A percentile compares a stretch with the other conserved stretches of the same genome.
Evolutionary conservation across 1,284 basidiomycete species (phyloP).

Genomic region (Apiotrichum porosum): DNA sequence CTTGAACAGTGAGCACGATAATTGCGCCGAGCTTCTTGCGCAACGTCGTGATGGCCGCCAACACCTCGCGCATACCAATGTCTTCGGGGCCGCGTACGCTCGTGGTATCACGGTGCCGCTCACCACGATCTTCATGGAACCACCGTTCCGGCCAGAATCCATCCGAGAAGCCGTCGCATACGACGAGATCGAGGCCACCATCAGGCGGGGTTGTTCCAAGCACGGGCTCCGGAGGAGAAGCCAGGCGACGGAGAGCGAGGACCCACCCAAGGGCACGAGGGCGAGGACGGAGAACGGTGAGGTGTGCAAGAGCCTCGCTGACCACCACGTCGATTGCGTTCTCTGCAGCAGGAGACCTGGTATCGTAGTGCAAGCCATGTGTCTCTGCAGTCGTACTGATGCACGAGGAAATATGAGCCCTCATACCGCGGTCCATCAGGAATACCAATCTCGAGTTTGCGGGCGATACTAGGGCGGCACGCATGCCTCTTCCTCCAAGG

Average conservation of each 20-base stretch:
- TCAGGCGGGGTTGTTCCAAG: neutral
- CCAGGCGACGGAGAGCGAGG: conserved; percentile 20
- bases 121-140: conserved; percentile 27
- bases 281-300: neutral
- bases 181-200: conserved; percentile 20
- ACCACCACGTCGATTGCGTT: conserved; percentile 9
- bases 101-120: neutral
- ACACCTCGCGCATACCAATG: conserved; percentile 34
- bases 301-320: neutral
- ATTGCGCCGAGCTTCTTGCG: conserved; percentile 37
- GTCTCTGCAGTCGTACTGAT: neutral
- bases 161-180: conserved; percentile 43
- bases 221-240: neutral
- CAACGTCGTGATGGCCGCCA: conserved; percentile 30
- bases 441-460: conserved; percentile 21
- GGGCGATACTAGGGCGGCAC: conserved; percentile 30
- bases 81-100: conserved; percentile 16
- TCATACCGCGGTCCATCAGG: conserved; percentile 22
- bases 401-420: conserved; percentile 24
- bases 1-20: conserved; percentile 37
- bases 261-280: conserved; percentile 14
- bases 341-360: neutral
- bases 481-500: conserved; percentile 30
- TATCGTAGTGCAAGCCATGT: neutral
- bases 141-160: conserved; percentile 40